phyloP scores from a whole-genome alignment of 2,329 filamentous ascomycete species.

The Sporothrix brunneoviolacea region DNA sequence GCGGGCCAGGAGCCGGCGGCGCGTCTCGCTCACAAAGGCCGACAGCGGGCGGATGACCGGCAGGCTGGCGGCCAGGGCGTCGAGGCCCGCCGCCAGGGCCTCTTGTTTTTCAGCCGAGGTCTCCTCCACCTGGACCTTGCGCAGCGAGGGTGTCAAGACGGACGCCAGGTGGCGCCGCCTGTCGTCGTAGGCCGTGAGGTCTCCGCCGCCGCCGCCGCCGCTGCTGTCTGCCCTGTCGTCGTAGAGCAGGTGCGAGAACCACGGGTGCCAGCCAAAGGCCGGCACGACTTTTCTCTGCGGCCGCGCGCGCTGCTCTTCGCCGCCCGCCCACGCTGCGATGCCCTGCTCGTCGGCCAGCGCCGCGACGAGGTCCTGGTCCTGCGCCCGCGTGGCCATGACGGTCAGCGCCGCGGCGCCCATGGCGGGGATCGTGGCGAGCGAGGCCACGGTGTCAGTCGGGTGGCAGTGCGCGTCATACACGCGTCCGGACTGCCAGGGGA shows the following conservation, averaged over 20 bases:
- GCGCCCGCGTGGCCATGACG: slow-evolving; percentile 68
- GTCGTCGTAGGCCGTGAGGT: slow-evolving; percentile 23
- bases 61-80: slow-evolving; percentile 41
- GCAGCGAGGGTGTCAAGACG: slow-evolving; percentile 53
- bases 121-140: background rate
- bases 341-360: slow-evolving; percentile 49
- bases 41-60: slow-evolving; percentile 54
- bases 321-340: too few species aligned
- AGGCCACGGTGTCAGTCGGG: slow-evolving; percentile 69
- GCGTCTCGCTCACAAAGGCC: slow-evolving; percentile 38
- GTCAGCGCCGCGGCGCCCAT: slow-evolving; percentile 64
- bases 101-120: slow-evolving; percentile 22
- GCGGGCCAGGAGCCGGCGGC: slow-evolving; percentile 46
- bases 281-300: slow-evolving; percentile 46
- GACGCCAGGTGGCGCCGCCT: slow-evolving; percentile 56
- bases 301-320: slow-evolving; percentile 35
- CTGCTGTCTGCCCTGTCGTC: slow-evolving; percentile 40
- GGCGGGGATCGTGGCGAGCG: slow-evolving; percentile 46
- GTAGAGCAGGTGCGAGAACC: slow-evolving; percentile 75
- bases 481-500: slow-evolving; percentile 61
- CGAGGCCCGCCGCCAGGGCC: slow-evolving; percentile 28
- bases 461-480: slow-evolving; percentile 79
- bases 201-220: background rate
- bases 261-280: slow-evolving; percentile 82
- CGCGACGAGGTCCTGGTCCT: slow-evolving; percentile 69